A percentile compares a stretch with the other conserved stretches of the same genome.
These are phyloP conservation scores for Lepidium didymum DNA, from an alignment of 345 rosid species.

Conservation along the genomic window DNA sequence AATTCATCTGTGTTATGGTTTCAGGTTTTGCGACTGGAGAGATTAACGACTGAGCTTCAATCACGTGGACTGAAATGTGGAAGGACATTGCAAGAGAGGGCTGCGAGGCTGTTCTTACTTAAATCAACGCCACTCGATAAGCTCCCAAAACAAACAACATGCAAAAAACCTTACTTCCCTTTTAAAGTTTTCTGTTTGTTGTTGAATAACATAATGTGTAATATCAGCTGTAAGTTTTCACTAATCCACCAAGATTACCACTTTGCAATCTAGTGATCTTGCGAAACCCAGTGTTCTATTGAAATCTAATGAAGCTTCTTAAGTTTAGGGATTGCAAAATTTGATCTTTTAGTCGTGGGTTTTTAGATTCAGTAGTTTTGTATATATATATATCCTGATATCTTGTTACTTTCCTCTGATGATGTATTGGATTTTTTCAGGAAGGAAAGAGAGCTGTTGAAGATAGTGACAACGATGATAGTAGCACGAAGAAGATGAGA, in stretches of 20 bases:
- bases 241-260: background rate
- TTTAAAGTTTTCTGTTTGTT: background rate
- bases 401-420: background rate
- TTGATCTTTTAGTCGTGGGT: background rate
- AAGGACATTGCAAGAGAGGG: constrained; percentile 80
- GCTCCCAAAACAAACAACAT: constrained; percentile 57
- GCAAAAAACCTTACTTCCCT: background rate
- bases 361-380: background rate
- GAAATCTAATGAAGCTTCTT: background rate
- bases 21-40: constrained; percentile 77
- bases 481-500: constrained; percentile 55
- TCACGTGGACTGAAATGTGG: constrained; percentile 75
- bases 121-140: constrained; percentile 62
- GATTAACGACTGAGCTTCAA: constrained; percentile 73
- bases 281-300: too few species aligned
- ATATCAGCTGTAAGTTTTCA: constrained; percentile 2
- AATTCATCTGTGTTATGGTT: background rate
- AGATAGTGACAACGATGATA: constrained; percentile 62
- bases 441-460: constrained; percentile 72
- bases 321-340: background rate
- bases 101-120: constrained; percentile 74
- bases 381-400: background rate
- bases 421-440: constrained; percentile 24
- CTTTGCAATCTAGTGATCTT: background rate
- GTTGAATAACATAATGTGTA: background rate